Percentiles rank a stretch among this genome's conserved stretches.
phyloP scores from a whole-genome alignment of 2,329 filamentous ascomycete genomes.

The Fusarium heterosporum region DNA sequence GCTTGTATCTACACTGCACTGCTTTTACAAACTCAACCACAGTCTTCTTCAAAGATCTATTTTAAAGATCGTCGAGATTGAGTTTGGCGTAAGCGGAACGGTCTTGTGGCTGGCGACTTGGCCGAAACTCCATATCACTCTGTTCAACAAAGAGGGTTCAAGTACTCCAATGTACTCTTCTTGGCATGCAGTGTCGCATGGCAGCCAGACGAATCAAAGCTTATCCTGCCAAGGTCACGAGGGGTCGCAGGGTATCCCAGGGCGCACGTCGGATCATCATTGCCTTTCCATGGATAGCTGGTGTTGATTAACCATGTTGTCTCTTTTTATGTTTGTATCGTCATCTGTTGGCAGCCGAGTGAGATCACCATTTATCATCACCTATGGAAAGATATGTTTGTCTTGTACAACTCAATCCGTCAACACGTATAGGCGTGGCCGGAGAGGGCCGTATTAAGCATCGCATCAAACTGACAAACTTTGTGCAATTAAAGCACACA shows the following conservation, averaged over 20 bases:
- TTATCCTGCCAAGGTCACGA: slow-evolving; percentile 34
- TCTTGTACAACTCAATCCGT: slow-evolving; percentile 4
- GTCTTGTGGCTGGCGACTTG: slow-evolving; percentile 19
- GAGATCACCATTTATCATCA: not conserved
- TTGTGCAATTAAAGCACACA: not conserved
- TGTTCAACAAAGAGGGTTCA: not conserved
- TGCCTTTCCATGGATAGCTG: slow-evolving; percentile 7
- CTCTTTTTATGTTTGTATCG: slow-evolving; percentile 5
- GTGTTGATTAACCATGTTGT: slow-evolving; percentile 4
- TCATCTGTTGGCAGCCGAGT: slow-evolving; percentile 14
- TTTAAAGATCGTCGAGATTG: slow-evolving; percentile 47
- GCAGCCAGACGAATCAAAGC: slow-evolving; percentile 35
- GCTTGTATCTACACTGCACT: not conserved
- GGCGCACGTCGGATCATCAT: slow-evolving; percentile 33
- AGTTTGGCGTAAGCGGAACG: slow-evolving; percentile 44
- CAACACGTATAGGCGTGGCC: slow-evolving; percentile 6
- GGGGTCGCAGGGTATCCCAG: slow-evolving; percentile 21
- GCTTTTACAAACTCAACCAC: not conserved
- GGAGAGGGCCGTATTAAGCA: not conserved
- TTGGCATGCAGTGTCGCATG: slow-evolving; percentile 32
- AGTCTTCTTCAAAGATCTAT: not conserved
- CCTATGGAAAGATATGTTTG: not conserved
- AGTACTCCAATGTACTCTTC: slow-evolving; percentile 33
- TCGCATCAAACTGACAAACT: not conserved
- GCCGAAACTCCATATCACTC: slow-evolving; percentile 10